These are phyloP conservation scores for Arthrobotrys sphaeroides DNA, from an alignment of 2,329 filamentous ascomycete species.

Conservation along the genomic window DNA sequence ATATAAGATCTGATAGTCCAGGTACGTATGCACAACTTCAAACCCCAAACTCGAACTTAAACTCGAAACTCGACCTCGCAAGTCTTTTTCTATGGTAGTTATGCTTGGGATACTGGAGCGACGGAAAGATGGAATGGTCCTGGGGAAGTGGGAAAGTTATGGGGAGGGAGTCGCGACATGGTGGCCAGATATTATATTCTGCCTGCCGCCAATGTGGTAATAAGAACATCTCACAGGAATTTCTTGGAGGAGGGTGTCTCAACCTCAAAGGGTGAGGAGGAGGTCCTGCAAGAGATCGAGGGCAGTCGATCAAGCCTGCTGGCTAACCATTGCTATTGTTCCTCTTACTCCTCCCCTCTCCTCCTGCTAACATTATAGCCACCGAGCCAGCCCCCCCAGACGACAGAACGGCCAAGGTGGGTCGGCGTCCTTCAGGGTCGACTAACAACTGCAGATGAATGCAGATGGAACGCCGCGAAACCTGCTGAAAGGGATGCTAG, in stretches of 20 bases:
- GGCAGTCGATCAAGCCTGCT: conserved; percentile 28
- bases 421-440: conserved; percentile 30
- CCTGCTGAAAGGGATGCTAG: conserved; percentile 39
- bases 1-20: neutral
- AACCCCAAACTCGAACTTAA: neutral
- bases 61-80: conserved; percentile 11
- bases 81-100: conserved; percentile 6
- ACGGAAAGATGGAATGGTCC: neutral
- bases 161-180: conserved; percentile 36
- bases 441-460: conserved; percentile 31
- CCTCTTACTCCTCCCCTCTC: too few relatives aligned
- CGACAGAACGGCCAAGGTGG: conserved; percentile 17
- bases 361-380: too few relatives aligned
- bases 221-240: conserved; percentile 18
- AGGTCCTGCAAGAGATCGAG: conserved; percentile 44
- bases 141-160: conserved; percentile 12
- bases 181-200: conserved; percentile 52
- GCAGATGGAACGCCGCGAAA: conserved; percentile 31
- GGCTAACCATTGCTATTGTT: neutral
- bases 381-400: conserved; percentile 3
- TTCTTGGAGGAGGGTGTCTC: conserved; percentile 37
- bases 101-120: neutral
- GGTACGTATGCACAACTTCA: neutral
- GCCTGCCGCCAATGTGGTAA: conserved; percentile 23
- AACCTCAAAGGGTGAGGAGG: conserved; percentile 36